Base-by-base conservation (phyloP, 2,329 filamentous ascomycete species). In the Aspergillus quadricinctus region DNA sequence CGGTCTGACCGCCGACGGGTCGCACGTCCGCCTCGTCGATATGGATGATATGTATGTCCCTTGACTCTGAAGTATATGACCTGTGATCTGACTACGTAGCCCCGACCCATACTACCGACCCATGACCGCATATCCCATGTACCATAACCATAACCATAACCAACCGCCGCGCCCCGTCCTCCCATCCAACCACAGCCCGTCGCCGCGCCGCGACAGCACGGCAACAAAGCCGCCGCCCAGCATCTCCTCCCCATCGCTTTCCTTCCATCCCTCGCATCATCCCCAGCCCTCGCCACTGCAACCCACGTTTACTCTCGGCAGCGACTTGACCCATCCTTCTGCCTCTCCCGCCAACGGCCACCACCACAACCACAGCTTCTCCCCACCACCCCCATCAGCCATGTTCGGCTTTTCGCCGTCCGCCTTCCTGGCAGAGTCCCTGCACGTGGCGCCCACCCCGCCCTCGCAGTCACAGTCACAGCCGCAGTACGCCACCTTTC, bases 1-100 rank as follows among this genome's bases (percentile, higher is more conserved):
- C 0, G 87, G 86, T 1, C 80, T 85, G 55, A 78, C 81, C 4
- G 89, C 94, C 54, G 89, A 94, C 64, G 84, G 88, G 1, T 86
- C 88, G 1, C 89, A 92, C 66, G 78, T 93, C 40, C 87, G 83
- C 17, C 83, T 94, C 53, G 76, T 83, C 1, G 89, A 93, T 64
- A 81, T 88, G 1, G 74, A 86, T 14, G 87, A 90, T 8, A 48
- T 58, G 48, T 59, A 54, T 49, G 41, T 48, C 37, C 21, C n/a
- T 17, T 6, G 21, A 50, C 10, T 41, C 2, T 17, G 31, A 7
- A 17, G 31, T 37, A 17, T n/a, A 23, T 27, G 25, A 27, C 25
- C 25, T 35, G 28, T 28, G 31, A 35, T 35, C 9, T 35, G 3
- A 46, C 37, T 43, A 49, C 3, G 43, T 23, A 56, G 49, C n/a